phyloP scores from a whole-genome alignment of 169 alveolate genomes.

The Plasmodium falciparum region DNA sequence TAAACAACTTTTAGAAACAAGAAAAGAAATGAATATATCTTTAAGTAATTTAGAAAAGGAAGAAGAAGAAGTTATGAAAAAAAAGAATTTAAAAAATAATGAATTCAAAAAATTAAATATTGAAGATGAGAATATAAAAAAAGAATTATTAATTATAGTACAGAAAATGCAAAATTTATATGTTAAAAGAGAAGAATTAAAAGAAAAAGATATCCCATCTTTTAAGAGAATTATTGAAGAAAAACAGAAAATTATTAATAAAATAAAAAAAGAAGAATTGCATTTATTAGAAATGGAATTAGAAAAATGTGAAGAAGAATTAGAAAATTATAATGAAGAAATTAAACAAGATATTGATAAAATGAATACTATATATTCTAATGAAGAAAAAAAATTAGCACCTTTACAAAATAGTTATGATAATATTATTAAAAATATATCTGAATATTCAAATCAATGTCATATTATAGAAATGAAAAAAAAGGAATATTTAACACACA shows the following conservation, averaged over 20 bases:
- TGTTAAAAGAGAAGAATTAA: constrained; percentile 76
- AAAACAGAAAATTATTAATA: constrained; percentile 75
- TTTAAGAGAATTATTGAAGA: constrained; percentile 78
- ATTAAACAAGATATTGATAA: constrained; percentile 78
- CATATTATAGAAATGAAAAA: constrained; percentile 77
- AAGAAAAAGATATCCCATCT: constrained; percentile 75
- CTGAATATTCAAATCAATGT: constrained; percentile 73
- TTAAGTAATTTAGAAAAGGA: constrained; percentile 81
- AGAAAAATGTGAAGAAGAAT: constrained; percentile 81
- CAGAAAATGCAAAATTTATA: constrained; percentile 82
- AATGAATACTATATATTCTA: constrained; percentile 76
- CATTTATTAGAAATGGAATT: constrained; percentile 80
- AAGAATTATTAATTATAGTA: constrained; percentile 80
- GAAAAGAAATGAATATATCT: constrained; percentile 78
- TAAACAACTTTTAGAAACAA: constrained; percentile 78
- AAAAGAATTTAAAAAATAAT: constrained; percentile 80
- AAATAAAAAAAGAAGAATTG: constrained; percentile 77
- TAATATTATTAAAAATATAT: constrained; percentile 59
- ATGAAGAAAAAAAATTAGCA: constrained; percentile 80
- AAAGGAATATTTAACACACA: constrained; percentile 27
- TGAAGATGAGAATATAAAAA: constrained; percentile 87
- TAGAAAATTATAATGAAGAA: constrained; percentile 77
- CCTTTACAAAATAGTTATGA: constrained; percentile 84
- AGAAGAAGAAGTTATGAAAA: constrained; percentile 77
- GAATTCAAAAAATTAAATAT: constrained; percentile 82